Evolutionary conservation across 2,329 filamentous ascomycete genomes (phyloP), one percentile per base, ranked within the genome.

Genomic region (Colletotrichum chlorophyti): DNA sequence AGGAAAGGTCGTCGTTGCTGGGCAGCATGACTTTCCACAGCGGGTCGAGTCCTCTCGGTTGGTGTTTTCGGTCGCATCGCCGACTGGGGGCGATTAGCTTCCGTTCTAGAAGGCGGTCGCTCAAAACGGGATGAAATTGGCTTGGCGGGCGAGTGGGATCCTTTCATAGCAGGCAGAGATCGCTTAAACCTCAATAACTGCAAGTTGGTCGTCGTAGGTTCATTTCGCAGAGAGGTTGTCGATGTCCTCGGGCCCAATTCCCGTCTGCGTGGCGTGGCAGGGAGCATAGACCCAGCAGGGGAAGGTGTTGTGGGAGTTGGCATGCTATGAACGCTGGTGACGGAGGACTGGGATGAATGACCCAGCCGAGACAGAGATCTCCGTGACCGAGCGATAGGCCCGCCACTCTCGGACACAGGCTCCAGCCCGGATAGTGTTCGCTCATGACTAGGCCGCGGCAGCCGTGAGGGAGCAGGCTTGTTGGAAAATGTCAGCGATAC

Each of bases 401-500:
- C 91, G 47, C 93, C 93, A 64, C 88, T 93, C 75, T 98, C 94
- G 34, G 92, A 96, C 6, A 98, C 93, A 19, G 94, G 93, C 69
- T 96, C 94, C n/a, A 98, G 82, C 15, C 89, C 88, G 10, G 90
- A 90, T 65, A 86, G 84, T 5, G 88, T 84, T 26, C 57, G 38
- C 32, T 60, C 89, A 72, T 91, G 88, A 59, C 81, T 82, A 31
- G 93, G 89, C 48, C 93, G 86, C 32, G 94, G 93, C 60, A 97
- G 89, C 54, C 93, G 88, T 29, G 93, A 95, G 26, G 70, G 76
- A 21, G 79, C 69, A n/a, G 84, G 77, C 68, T 93, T 93, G 74
- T 91, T 95, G 43, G 91, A 96, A 70, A 98, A 98, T 6, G 93
- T 97, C 61, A 98, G 80, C 11, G 93, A 94, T 24, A 95, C 90